Evolutionary conservation across 192 early-diverging fungal species (phyloP).

Genomic region (Spinellus fusiger): DNA sequence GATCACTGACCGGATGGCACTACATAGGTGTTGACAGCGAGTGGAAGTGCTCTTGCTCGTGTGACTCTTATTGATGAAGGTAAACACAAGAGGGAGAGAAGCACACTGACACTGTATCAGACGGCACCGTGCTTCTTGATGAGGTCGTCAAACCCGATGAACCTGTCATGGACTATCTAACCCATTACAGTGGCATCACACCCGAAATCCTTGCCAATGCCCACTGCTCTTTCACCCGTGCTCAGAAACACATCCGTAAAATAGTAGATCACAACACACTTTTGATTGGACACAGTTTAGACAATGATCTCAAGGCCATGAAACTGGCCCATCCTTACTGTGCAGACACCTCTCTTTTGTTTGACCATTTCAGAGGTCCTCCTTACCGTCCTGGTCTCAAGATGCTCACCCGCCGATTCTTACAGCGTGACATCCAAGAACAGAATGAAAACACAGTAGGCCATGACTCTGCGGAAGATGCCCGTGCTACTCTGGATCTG

Average conservation of each 20-base stretch:
- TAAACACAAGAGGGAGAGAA: not conserved
- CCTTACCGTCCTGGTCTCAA: slow-evolving; percentile 48
- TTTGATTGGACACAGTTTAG: slow-evolving; percentile 52
- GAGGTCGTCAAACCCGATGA: slow-evolving; percentile 47
- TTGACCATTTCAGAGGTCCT: slow-evolving; percentile 45
- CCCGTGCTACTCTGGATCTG: slow-evolving; percentile 57
- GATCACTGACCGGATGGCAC: not conserved
- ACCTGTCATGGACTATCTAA: slow-evolving; percentile 48
- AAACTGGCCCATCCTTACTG: slow-evolving; percentile 50
- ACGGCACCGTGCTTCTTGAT: slow-evolving; percentile 38
- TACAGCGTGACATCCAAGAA: slow-evolving; percentile 54
- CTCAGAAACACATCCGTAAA: slow-evolving; percentile 38
- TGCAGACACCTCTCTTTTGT: slow-evolving; percentile 61
- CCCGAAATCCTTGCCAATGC: slow-evolving; percentile 32
- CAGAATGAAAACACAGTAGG: slow-evolving; percentile 30
- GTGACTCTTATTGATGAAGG: slow-evolving; percentile 42
- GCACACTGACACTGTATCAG: not conserved
- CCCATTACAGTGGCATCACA: slow-evolving; percentile 53
- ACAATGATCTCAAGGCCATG: slow-evolving; percentile 65
- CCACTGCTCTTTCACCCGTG: slow-evolving; percentile 35
- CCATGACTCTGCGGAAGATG: slow-evolving; percentile 71
- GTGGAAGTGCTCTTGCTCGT: slow-evolving; percentile 43
- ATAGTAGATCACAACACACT: slow-evolving; percentile 42
- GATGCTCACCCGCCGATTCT: slow-evolving; percentile 40
- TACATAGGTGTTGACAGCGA: not conserved